Conservation (phyloP, 768 basidiomycete genomes). For the Calocera viscosa region DNA sequence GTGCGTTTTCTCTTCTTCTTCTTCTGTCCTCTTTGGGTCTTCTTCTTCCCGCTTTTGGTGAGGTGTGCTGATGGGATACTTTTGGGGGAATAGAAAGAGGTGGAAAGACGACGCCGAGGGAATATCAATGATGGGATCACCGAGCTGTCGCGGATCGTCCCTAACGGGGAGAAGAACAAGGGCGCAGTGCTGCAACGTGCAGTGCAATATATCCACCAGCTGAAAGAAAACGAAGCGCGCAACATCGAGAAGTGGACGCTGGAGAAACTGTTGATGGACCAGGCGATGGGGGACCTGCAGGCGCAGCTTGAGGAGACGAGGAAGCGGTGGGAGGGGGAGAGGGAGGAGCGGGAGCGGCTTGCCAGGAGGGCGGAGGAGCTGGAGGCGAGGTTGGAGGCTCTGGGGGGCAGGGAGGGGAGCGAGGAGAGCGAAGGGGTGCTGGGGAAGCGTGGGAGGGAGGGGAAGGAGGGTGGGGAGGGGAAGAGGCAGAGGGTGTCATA, state of each 20-base stretch:
- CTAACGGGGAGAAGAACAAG: slow-evolving; percentile 76
- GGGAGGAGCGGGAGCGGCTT: slow-evolving; percentile 32
- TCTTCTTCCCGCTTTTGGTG: neutral
- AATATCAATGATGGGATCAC: slow-evolving; percentile 97
- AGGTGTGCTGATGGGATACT: neutral
- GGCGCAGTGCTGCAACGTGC: slow-evolving; percentile 79
- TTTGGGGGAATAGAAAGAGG: slow-evolving; percentile 65
- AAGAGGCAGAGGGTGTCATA: slow-evolving; percentile 25
- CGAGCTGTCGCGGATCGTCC: slow-evolving; percentile 77
- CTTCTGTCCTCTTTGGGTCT: neutral
- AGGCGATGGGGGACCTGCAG: slow-evolving; percentile 32
- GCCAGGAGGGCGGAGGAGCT: slow-evolving; percentile 12
- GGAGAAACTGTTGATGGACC: slow-evolving; percentile 84
- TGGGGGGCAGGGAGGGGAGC: slow-evolving; percentile 24
- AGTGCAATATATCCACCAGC: slow-evolving; percentile 81
- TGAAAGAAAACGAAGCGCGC: slow-evolving; percentile 80
- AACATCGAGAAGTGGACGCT: slow-evolving; percentile 92
- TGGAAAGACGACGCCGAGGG: slow-evolving; percentile 85
- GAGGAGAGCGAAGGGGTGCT: slow-evolving; percentile 8
- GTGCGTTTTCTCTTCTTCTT: slow-evolving; percentile 31
- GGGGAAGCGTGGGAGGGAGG: slow-evolving; percentile 1
- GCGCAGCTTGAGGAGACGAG: slow-evolving; percentile 69
- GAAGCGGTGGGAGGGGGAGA: slow-evolving; percentile 70
- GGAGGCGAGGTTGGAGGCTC: slow-evolving; percentile 20
- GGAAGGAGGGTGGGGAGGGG: neutral